Percentiles rank a stretch among this genome's conserved stretches.
Evolutionary conservation across 352 stramenopile genomes (phyloP).

Genomic region (Phytopythium delawarense): DNA sequence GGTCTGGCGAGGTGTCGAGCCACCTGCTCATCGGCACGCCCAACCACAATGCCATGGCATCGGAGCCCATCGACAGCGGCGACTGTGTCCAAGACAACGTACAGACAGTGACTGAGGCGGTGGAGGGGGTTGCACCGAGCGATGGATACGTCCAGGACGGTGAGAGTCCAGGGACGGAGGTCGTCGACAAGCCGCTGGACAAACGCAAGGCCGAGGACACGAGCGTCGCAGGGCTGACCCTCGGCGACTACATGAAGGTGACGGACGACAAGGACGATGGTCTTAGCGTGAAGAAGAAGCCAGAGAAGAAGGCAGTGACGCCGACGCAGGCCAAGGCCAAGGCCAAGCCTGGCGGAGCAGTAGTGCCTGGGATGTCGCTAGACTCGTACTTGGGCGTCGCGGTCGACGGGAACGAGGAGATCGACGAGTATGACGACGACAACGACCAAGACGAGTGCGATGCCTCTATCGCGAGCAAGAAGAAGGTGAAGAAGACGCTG

Average conservation of each 20-base stretch:
- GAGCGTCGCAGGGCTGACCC: conserved; percentile 40
- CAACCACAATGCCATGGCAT: conserved; percentile 48
- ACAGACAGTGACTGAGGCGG: conserved; percentile 10
- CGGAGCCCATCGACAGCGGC: conserved; percentile 24
- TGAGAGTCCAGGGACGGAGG: conserved; percentile 4
- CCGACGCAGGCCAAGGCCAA: not conserved
- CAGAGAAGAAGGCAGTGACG: conserved; percentile 3
- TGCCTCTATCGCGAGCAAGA: conserved; percentile 29
- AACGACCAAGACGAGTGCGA: conserved; percentile 16
- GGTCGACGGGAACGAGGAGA: conserved; percentile 3
- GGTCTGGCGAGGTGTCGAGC: conserved; percentile 35
- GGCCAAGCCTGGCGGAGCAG: conserved; percentile 5
- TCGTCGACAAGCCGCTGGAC: conserved; percentile 1
- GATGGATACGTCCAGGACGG: not conserved
- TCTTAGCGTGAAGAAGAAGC: conserved; percentile 4
- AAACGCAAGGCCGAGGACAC: conserved; percentile 6
- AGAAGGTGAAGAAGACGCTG: conserved; percentile 24
- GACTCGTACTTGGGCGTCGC: conserved; percentile 56
- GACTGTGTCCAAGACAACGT: not conserved
- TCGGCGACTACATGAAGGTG: conserved; percentile 61
- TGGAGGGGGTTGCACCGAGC: conserved; percentile 18
- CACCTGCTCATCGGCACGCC: conserved; percentile 49
- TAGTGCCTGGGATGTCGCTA: conserved; percentile 59
- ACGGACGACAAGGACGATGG: conserved; percentile 19
- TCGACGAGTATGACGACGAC: conserved; percentile 8